phyloP scores from a whole-genome alignment of 2,329 filamentous ascomycete species.

The Aspergillus chevalieri region DNA sequence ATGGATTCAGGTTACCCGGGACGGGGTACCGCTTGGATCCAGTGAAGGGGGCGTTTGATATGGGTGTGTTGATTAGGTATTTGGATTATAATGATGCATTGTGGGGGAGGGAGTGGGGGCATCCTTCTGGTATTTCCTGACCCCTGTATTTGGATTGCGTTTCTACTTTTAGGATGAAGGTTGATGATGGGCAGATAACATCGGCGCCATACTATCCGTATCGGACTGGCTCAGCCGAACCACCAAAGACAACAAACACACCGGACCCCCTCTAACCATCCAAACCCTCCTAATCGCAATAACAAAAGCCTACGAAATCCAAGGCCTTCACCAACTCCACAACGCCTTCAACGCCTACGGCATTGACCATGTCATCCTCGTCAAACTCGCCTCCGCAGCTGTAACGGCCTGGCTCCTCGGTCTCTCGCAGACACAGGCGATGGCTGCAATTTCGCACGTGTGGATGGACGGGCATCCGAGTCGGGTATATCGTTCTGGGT shows the following conservation, averaged over 20 bases:
- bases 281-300: slow-evolving; percentile 25
- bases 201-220: slow-evolving; percentile 32
- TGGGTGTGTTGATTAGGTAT: slow-evolving; percentile 36
- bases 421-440: slow-evolving; percentile 26
- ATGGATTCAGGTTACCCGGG: slow-evolving; percentile 35
- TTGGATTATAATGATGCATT: slow-evolving; percentile 40
- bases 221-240: slow-evolving; percentile 27
- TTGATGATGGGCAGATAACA: slow-evolving; percentile 26
- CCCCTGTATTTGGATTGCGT: neutral
- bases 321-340: slow-evolving; percentile 31
- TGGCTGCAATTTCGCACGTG: slow-evolving; percentile 33
- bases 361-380: slow-evolving; percentile 38
- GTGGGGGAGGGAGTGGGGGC: slow-evolving; percentile 39
- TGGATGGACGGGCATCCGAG: slow-evolving; percentile 36
- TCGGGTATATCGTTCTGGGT: slow-evolving; percentile 27
- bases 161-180: neutral
- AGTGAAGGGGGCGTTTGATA: slow-evolving; percentile 35
- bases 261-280: slow-evolving; percentile 25
- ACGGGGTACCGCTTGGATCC: slow-evolving; percentile 32
- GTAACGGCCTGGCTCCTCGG: slow-evolving; percentile 34
- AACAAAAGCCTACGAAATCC: slow-evolving; percentile 41
- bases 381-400: slow-evolving; percentile 38
- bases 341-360: slow-evolving; percentile 38
- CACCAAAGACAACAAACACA: slow-evolving; percentile 3
- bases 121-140: slow-evolving; percentile 28